Percentiles rank a stretch among this genome's conserved stretches.
Evolutionary conservation across 805 yeast species (phyloP).

Genomic region (Schwanniomyces polymorphus): DNA sequence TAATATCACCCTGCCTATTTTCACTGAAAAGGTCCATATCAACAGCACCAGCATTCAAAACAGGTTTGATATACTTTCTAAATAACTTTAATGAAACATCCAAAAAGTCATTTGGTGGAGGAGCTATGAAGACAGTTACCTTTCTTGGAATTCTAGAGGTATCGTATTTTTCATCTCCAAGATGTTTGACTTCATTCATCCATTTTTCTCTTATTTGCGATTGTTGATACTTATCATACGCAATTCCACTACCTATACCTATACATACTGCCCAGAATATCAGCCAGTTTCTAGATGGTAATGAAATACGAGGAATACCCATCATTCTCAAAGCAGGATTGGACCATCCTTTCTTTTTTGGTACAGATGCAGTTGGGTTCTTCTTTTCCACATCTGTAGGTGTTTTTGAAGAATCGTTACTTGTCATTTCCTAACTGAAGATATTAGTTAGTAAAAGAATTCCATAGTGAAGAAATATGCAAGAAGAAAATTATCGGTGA

Average conservation of each 20-base stretch:
- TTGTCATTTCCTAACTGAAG: not conserved
- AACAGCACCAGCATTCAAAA: conserved; percentile 77
- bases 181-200: conserved; percentile 56
- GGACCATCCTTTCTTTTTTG: conserved; percentile 45
- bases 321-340: conserved; percentile 83
- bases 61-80: conserved; percentile 80
- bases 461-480: not conserved
- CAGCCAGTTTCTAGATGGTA: conserved; percentile 93
- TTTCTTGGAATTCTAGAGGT: conserved; percentile 66
- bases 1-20: conserved; percentile 84
- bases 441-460: not conserved
- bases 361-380: not conserved
- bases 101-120: conserved; percentile 93
- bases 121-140: conserved; percentile 81
- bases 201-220: conserved; percentile 61
- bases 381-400: not conserved
- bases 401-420: not conserved
- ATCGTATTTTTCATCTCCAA: conserved; percentile 47
- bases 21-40: conserved; percentile 81
- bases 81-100: conserved; percentile 73
- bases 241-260: conserved; percentile 68
- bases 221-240: conserved; percentile 78
- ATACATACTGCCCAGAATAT: conserved; percentile 79
- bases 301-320: conserved; percentile 75
- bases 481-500: not conserved